phyloP scores from a whole-genome alignment of 2,329 filamentous ascomycete species.

The Alternaria atra region DNA sequence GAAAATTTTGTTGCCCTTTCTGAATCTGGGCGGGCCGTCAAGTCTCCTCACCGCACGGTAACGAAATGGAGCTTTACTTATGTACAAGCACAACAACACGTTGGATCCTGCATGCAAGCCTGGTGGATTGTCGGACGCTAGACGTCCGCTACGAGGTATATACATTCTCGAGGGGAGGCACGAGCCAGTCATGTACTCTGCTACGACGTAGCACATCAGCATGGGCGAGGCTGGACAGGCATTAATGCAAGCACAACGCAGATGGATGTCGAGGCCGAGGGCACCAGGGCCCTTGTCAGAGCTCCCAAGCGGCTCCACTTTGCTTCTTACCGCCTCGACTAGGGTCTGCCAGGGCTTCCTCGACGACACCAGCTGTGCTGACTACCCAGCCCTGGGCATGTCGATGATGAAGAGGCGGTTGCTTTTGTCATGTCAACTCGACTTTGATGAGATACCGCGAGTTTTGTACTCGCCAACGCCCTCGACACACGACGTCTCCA shows the following conservation, averaged over 20 bases:
- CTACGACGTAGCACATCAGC: conserved; percentile 11
- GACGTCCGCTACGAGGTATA: conserved; percentile 12
- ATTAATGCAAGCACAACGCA: conserved; percentile 21
- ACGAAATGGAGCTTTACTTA: conserved; percentile 23
- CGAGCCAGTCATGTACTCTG: conserved; percentile 20
- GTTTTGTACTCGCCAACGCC: conserved; percentile 12
- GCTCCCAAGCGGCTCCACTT: conserved; percentile 17
- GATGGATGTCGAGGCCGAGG: conserved; percentile 6
- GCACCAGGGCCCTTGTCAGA: conserved; percentile 7
- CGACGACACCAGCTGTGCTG: not conserved
- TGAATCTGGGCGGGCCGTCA: conserved; percentile 23
- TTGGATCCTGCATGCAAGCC: conserved; percentile 20
- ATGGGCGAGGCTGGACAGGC: conserved; percentile 10
- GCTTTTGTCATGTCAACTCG: not conserved
- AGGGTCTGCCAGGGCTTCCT: conserved; percentile 2
- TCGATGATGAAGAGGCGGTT: not conserved
- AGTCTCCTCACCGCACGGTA: conserved; percentile 21
- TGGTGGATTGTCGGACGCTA: conserved; percentile 20
- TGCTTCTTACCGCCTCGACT: conserved; percentile 23
- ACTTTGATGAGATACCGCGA: not conserved
- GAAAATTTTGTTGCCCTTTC: conserved; percentile 23
- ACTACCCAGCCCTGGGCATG: not conserved
- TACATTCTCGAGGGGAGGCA: conserved; percentile 10
- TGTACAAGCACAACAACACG: conserved; percentile 21
- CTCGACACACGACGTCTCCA: conserved; percentile 9